Percentiles rank a stretch among this genome's conserved stretches.
Conservation (phyloP, 2,329 filamentous ascomycete species). For the Fusarium begoniae region DNA sequence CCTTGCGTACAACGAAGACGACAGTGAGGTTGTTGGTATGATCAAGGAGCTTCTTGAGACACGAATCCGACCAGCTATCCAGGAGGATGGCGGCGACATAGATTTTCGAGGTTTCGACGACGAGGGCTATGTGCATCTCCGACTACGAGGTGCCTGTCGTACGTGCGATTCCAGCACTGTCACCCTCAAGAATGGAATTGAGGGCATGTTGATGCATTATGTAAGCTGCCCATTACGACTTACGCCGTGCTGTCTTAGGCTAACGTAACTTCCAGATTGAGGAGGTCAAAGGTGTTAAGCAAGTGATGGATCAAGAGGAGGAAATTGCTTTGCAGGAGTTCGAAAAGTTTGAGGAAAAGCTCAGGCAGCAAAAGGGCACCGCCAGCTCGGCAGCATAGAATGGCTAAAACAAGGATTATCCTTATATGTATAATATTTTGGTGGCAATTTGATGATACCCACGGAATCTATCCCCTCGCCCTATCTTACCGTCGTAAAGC, state of each 20-base stretch:
- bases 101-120: slow-evolving; percentile 91
- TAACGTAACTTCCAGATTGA: slow-evolving; percentile 74
- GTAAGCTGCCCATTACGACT: slow-evolving; percentile 60
- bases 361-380: slow-evolving; percentile 62
- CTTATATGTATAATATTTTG: slow-evolving; percentile 38
- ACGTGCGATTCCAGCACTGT: slow-evolving; percentile 98
- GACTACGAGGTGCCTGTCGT: slow-evolving; percentile 90
- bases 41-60: slow-evolving; percentile 98
- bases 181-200: slow-evolving; percentile 96
- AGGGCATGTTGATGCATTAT: slow-evolving; percentile 98
- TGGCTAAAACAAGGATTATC: background rate
- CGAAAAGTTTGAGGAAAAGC: slow-evolving; percentile 91
- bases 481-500: background rate
- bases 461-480: slow-evolving; percentile 17
- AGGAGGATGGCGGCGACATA: slow-evolving; percentile 97
- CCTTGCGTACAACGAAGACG: slow-evolving; percentile 85
- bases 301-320: slow-evolving; percentile 91
- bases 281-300: slow-evolving; percentile 91
- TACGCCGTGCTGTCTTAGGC: slow-evolving; percentile 8
- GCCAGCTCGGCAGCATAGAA: slow-evolving; percentile 21
- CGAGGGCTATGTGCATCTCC: slow-evolving; percentile 81
- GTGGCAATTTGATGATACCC: slow-evolving; percentile 41
- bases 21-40: slow-evolving; percentile 95
- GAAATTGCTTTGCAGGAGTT: slow-evolving; percentile 89
- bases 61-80: slow-evolving; percentile 91